These are phyloP conservation scores for Cryomyces minteri DNA, from an alignment of 495 filamentous ascomycete genomes.

Conservation along the genomic window DNA sequence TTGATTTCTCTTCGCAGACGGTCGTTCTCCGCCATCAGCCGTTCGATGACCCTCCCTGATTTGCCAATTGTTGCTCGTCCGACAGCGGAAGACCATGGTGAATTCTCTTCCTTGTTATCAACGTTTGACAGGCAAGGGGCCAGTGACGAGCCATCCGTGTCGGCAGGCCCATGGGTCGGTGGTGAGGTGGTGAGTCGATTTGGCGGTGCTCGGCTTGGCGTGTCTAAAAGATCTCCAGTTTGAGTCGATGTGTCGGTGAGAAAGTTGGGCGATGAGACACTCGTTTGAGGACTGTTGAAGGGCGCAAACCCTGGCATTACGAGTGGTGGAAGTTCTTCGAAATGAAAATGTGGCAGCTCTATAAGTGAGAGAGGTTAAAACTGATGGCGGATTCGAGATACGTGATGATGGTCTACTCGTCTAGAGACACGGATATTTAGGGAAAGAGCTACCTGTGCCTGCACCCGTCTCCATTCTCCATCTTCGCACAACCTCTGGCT, in stretches of 20 bases:
- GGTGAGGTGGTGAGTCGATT: not conserved
- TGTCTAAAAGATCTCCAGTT: not conserved
- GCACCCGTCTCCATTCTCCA: no score
- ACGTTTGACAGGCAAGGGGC: no score
- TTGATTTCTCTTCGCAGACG: constrained; percentile 62
- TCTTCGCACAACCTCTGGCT: no score
- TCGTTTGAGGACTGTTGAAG: not conserved
- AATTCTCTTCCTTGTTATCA: not conserved
- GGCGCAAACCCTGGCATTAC: not conserved
- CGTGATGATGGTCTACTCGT: no score
- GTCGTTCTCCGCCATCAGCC: constrained; percentile 76
- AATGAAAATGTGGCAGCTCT: not conserved
- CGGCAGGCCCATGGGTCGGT: no score
- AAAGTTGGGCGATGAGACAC: not conserved
- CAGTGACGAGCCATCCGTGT: no score
- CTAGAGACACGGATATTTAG: no score
- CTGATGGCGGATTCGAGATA: no score
- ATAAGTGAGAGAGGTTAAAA: no score
- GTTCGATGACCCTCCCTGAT: constrained; percentile 84
- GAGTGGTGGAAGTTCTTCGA: not conserved
- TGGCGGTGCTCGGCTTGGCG: not conserved
- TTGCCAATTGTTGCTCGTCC: constrained; percentile 71
- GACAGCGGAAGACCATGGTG: constrained; percentile 51
- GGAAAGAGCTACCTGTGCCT: no score
- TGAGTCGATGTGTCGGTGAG: not conserved